phyloP scores from a whole-genome alignment of 2,329 filamentous ascomycete genomes.

The Ophiostoma angusticollis region DNA sequence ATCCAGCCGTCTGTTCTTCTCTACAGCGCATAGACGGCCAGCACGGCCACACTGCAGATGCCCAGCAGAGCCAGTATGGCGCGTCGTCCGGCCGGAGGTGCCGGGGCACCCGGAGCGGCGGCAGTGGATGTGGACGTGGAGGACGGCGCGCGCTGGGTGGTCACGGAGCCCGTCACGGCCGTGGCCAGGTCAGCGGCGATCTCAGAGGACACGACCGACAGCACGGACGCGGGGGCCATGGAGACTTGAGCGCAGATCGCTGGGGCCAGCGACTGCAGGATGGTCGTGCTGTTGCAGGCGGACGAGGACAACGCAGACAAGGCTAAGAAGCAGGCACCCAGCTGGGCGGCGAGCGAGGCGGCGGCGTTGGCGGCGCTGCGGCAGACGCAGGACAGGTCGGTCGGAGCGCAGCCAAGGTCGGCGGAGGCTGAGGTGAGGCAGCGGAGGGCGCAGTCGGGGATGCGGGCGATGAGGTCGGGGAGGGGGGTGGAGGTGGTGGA shows the following conservation, averaged over 20 bases:
- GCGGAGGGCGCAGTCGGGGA: slow-evolving; percentile 17
- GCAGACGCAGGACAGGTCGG: slow-evolving; percentile 18
- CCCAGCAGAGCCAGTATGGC: slow-evolving; percentile 9
- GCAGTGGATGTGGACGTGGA: background rate
- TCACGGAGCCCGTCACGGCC: background rate
- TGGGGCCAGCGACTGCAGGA: slow-evolving; percentile 5
- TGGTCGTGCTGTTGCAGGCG: slow-evolving; percentile 2
- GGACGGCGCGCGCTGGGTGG: too few relatives aligned
- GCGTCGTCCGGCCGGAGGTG: slow-evolving; percentile 2
- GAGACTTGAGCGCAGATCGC: slow-evolving; percentile 10
- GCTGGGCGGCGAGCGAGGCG: slow-evolving; percentile 7
- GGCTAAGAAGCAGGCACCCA: slow-evolving; percentile 15
- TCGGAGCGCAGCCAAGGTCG: slow-evolving; percentile 13
- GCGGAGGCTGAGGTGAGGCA: slow-evolving; percentile 15
- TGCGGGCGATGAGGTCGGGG: slow-evolving; percentile 13
- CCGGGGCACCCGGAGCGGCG: slow-evolving; percentile 2
- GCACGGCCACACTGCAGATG: slow-evolving; percentile 8
- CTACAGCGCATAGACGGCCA: slow-evolving; percentile 9
- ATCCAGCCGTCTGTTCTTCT: too few relatives aligned
- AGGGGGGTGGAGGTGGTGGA: slow-evolving; percentile 11
- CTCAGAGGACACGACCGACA: slow-evolving; percentile 9
- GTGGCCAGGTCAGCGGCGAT: slow-evolving; percentile 8
- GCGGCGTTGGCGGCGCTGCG: slow-evolving; percentile 8
- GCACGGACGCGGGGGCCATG: slow-evolving; percentile 4
- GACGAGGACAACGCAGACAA: slow-evolving; percentile 6